A percentile compares a stretch with the other conserved stretches of the same genome.
These are phyloP conservation scores for Tritrichomonas musculus DNA, from an alignment of 208 protist genomes.

Conservation along the genomic window DNA sequence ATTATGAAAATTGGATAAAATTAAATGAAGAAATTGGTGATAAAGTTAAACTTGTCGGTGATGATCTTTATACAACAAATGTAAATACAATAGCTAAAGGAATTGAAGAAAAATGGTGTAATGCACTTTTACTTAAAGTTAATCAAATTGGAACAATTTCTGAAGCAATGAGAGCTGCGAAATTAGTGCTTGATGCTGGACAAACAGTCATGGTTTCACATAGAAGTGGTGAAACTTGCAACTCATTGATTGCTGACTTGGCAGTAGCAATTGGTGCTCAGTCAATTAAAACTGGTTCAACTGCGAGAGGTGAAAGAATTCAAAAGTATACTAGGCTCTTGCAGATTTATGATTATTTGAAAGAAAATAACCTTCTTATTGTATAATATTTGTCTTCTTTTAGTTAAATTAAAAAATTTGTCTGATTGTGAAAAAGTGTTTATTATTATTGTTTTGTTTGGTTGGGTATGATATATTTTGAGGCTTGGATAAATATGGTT, in stretches of 20 bases:
- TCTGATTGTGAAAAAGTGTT: no score
- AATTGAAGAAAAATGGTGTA: conserved; percentile 74
- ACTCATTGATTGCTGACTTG: conserved; percentile 96
- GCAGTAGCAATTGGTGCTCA: conserved; percentile 83
- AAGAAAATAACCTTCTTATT: conserved; percentile 39
- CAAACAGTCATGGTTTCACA: conserved; percentile 84
- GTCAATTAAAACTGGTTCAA: conserved; percentile 97
- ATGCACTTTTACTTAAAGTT: conserved; percentile 90
- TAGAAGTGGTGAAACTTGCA: conserved; percentile 85
- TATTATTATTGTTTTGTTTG: no score
- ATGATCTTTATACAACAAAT: conserved; percentile 99
- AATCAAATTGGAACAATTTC: conserved; percentile 97
- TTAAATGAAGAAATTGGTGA: conserved; percentile 35
- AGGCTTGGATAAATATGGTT: no score
- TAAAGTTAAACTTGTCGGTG: conserved; percentile 75
- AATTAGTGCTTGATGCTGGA: conserved; percentile 59
- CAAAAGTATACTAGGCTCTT: conserved; percentile 98
- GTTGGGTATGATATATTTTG: no score
- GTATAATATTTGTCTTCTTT: neutral
- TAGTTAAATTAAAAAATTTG: no score
- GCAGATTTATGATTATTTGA: conserved; percentile 89
- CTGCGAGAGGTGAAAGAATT: conserved; percentile 66
- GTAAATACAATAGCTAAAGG: conserved; percentile 80
- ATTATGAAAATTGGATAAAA: conserved; percentile 48
- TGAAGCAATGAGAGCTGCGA: conserved; percentile 82